Percentiles rank a stretch among this genome's conserved stretches.
phyloP scores from a whole-genome alignment of 306 rosid species.

The Lathyrus aphaca region DNA sequence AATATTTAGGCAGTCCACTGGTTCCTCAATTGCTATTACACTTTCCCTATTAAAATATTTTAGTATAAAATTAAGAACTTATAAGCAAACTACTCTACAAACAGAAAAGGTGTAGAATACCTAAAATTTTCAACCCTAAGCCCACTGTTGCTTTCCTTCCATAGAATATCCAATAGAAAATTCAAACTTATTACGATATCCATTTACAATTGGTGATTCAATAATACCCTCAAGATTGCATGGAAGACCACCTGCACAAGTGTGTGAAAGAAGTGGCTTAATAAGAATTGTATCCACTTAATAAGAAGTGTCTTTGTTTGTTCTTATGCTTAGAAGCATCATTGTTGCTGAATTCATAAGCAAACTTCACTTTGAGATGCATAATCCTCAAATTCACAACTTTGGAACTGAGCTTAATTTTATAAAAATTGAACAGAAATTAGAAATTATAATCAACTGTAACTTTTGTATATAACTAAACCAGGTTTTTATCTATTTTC shows the following conservation, averaged over 20 bases:
- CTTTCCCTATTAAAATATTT: constrained; percentile 77
- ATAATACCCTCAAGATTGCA: constrained; percentile 83
- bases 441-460: too few relatives aligned
- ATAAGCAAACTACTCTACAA: constrained; percentile 36
- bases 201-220: constrained; percentile 83
- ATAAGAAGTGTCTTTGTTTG: too few relatives aligned
- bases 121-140: constrained; percentile 95
- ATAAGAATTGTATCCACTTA: constrained; percentile 24
- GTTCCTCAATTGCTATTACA: constrained; percentile 92
- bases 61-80: constrained; percentile 39
- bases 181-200: constrained; percentile 94
- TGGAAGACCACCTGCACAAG: constrained; percentile 83
- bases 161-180: constrained; percentile 92
- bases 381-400: too few relatives aligned
- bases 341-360: too few relatives aligned
- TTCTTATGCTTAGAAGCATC: too few relatives aligned
- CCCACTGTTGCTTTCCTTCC: constrained; percentile 85
- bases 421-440: too few relatives aligned
- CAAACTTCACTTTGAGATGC: too few relatives aligned
- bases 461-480: too few relatives aligned
- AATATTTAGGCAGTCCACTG: constrained; percentile 87
- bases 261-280: constrained; percentile 29
- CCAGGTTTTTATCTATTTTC: too few relatives aligned
- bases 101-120: constrained; percentile 49
- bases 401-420: too few relatives aligned